Percentiles rank a stretch among this genome's conserved stretches.
Conservation (phyloP, 1,139 yeast genomes). For the Kodamaea sp. region DNA sequence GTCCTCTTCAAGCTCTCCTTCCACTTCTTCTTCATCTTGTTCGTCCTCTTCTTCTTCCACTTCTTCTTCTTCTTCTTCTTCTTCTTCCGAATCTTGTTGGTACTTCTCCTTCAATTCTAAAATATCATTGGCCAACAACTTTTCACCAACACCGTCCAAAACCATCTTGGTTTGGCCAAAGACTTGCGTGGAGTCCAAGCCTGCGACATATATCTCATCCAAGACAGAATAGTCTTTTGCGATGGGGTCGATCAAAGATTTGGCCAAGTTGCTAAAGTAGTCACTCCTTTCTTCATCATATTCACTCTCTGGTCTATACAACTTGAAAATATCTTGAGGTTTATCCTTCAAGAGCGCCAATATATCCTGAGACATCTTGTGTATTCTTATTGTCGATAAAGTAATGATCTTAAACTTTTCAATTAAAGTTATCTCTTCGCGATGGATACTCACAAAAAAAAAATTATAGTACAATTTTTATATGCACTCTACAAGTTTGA, state of each 20-base stretch:
- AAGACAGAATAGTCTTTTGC: constrained; percentile 62
- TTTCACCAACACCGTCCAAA: constrained; percentile 63
- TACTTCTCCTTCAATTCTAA: constrained; percentile 35
- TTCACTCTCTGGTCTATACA: constrained; percentile 14
- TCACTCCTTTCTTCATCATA: constrained; percentile 9
- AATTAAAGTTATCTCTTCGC: too few species aligned
- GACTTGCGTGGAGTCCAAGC: constrained; percentile 85
- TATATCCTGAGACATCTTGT: constrained; percentile 18
- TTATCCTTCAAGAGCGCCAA: constrained; percentile 18
- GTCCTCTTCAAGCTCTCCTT: constrained; percentile 20
- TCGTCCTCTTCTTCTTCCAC: constrained; percentile 14
- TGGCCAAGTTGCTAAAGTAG: constrained; percentile 41
- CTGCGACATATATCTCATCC: constrained; percentile 80
- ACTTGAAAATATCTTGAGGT: constrained; percentile 28
- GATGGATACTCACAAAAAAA: too few species aligned
- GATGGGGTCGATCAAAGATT: constrained; percentile 61
- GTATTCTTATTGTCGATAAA: neutral
- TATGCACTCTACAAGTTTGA: too few species aligned
- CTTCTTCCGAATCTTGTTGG: constrained; percentile 16
- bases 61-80: constrained; percentile 20
- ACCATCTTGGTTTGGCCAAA: constrained; percentile 92
- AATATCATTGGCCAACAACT: constrained; percentile 47
- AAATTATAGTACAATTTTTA: too few species aligned
- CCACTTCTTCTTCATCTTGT: constrained; percentile 16
- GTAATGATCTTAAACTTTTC: too few species aligned